Base-by-base conservation (phyloP, 2,329 filamentous ascomycete species). In the Cyanodermella asteris region DNA sequence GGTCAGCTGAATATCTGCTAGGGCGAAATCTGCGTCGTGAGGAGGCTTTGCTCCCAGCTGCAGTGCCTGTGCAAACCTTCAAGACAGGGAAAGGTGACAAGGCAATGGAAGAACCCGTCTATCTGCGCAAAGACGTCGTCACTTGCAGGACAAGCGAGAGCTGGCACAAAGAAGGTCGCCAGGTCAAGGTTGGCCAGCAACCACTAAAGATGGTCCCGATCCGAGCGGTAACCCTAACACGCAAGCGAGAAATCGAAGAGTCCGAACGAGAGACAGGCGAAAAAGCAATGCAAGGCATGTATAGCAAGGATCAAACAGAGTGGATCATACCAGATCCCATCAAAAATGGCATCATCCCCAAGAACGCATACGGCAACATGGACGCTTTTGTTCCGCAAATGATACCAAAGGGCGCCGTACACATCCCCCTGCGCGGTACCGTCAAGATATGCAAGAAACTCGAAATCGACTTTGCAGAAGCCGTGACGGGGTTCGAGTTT, bases 161-260 rank as follows among this genome's bases (percentile, higher is more conserved):
- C 2, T 97, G 87, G 87, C 87, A 94, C 44, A 93, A 93, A 44
- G 84, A 93, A 54, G 87, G 87, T 0, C 66, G 84, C 7, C 72
- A 70, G 14, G 69, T 87, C 3, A 61, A 64, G 14, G 41, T 57
- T 0, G 80, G 76, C 3, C 69, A 74, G 35, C 51, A 67, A 24
- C 77, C 87, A 0, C 50, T 93, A 31, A 97, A 97, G 45, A 61
- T 65, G 20, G 87, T 91, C 0, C 80, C 84, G 0, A 81, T 87
- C 43, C 74, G 87, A 20, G 87, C 81, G 10, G 84, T 91, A 4
- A 97, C 87, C 0, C 63, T 76, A 3, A 78, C 81, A 26, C 64
- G 87, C 13, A 76, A 81, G 38, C 68, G 82, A 24, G 87, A 93
- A 45, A 74, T 94, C 21, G 74, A 90, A 36, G 81, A 91, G 42